These are phyloP conservation scores for Fusarium circinatum DNA, from an alignment of 2,329 filamentous ascomycete species.

Conservation along the genomic window DNA sequence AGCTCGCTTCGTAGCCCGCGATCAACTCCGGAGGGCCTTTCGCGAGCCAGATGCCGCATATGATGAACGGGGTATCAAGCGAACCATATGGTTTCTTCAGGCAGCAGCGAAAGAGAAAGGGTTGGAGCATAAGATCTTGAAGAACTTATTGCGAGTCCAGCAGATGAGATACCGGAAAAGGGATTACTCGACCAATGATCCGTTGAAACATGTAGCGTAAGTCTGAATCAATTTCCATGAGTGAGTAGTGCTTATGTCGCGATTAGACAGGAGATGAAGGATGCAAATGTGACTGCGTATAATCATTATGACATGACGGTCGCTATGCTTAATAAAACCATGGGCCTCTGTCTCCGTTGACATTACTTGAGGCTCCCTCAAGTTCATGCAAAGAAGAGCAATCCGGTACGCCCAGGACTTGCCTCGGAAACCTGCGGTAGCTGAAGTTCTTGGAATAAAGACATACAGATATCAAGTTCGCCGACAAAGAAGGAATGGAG, in stretches of 20 bases:
- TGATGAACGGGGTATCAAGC: conserved; percentile 63
- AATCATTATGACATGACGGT: conserved; percentile 76
- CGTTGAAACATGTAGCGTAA: conserved; percentile 41
- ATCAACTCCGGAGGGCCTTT: conserved; percentile 70
- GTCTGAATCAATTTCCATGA: conserved; percentile 9
- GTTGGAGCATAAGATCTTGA: conserved; percentile 77
- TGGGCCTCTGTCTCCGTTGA: conserved; percentile 71
- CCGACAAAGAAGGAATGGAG: background rate
- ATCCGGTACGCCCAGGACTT: background rate
- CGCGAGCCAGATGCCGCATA: conserved; percentile 57
- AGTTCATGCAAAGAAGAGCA: background rate
- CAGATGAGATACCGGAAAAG: conserved; percentile 23
- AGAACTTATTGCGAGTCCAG: conserved; percentile 66
- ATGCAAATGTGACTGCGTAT: conserved; percentile 52
- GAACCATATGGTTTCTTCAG: conserved; percentile 76
- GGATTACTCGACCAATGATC: conserved; percentile 7
- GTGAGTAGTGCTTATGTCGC: conserved; percentile 2
- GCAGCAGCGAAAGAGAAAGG: conserved; percentile 71
- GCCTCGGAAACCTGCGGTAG: background rate
- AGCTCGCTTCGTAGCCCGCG: conserved; percentile 69
- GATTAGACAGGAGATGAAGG: conserved; percentile 30
- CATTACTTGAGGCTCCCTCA: background rate
- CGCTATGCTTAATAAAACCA: conserved; percentile 77
- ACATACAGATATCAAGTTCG: background rate
- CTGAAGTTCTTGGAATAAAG: background rate